Conservation (phyloP, 2,329 filamentous ascomycete species). For the Ceratocystis albifundus region DNA sequence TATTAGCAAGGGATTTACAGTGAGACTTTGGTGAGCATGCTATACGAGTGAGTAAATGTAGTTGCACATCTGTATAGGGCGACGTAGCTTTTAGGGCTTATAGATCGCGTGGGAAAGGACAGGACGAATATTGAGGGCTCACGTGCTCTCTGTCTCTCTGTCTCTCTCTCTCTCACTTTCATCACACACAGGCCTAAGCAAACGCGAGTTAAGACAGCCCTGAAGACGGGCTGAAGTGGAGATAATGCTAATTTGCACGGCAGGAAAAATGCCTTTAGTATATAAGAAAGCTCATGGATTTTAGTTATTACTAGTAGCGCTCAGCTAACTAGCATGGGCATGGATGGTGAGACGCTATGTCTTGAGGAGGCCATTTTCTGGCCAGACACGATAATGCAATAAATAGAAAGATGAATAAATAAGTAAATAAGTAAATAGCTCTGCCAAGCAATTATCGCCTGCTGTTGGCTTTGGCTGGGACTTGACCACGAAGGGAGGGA, state of each 20-base stretch:
- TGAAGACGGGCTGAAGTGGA: not conserved
- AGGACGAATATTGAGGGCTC: not conserved
- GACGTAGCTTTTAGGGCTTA: not conserved
- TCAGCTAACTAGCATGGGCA: not conserved
- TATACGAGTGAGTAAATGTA: too few relatives aligned
- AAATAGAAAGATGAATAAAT: too few relatives aligned
- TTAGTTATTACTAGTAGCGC: not conserved
- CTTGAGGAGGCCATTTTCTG: not conserved
- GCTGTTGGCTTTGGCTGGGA: not conserved
- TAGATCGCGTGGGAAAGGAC: not conserved
- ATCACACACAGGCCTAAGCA: not conserved
- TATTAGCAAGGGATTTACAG: too few relatives aligned
- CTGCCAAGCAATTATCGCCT: not conserved
- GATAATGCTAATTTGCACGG: not conserved
- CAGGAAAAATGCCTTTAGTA: not conserved
- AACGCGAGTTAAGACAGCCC: too few relatives aligned
- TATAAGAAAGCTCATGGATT: not conserved
- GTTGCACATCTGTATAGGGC: too few relatives aligned
- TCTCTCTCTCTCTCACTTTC: too few relatives aligned
- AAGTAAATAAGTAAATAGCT: too few relatives aligned
- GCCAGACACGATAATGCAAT: not conserved
- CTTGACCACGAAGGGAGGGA: not conserved
- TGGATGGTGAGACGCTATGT: slow-evolving; percentile 1
- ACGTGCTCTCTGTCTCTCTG: too few relatives aligned
- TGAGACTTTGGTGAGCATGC: too few relatives aligned